Evolutionary conservation across 2,329 filamentous ascomycete species (phyloP).

Genomic region (Hypoxylon sp.): DNA sequence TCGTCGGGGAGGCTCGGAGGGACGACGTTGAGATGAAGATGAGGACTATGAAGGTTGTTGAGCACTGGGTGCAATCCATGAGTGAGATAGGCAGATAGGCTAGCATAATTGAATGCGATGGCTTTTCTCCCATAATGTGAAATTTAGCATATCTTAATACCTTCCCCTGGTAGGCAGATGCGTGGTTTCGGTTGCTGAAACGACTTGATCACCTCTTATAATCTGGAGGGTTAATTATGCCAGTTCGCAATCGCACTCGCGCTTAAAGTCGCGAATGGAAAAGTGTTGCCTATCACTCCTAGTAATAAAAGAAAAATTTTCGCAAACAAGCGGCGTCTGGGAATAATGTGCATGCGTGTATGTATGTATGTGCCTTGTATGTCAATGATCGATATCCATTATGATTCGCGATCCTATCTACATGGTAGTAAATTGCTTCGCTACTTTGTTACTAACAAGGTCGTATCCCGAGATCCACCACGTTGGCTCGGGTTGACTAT

Average conservation of each 20-base stretch:
- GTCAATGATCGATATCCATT: no score
- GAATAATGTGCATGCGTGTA: not conserved
- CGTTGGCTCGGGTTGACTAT: slow-evolving; percentile 24
- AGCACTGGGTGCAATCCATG: not conserved
- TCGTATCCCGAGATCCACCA: slow-evolving; percentile 29
- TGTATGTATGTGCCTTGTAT: no score
- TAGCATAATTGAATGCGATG: slow-evolving; percentile 28
- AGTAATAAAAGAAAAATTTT: not conserved
- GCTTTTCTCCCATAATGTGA: not conserved
- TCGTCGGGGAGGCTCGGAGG: slow-evolving; percentile 13
- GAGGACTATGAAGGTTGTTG: slow-evolving; percentile 23
- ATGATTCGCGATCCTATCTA: slow-evolving; percentile 9
- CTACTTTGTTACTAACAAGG: slow-evolving; percentile 7
- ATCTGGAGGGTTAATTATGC: not conserved
- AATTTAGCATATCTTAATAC: slow-evolving; percentile 5
- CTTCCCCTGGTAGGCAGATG: not conserved
- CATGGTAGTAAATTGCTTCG: not conserved
- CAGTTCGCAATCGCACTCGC: not conserved
- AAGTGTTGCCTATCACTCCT: not conserved
- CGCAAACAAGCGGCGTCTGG: not conserved
- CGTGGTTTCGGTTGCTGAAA: slow-evolving; percentile 4
- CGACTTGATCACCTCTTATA: no score
- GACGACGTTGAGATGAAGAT: slow-evolving; percentile 27
- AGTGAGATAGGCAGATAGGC: slow-evolving; percentile 20
- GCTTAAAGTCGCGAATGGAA: not conserved